These are phyloP conservation scores for Verticillium klebahnii DNA, from an alignment of 2,329 filamentous ascomycete species.

Conservation along the genomic window DNA sequence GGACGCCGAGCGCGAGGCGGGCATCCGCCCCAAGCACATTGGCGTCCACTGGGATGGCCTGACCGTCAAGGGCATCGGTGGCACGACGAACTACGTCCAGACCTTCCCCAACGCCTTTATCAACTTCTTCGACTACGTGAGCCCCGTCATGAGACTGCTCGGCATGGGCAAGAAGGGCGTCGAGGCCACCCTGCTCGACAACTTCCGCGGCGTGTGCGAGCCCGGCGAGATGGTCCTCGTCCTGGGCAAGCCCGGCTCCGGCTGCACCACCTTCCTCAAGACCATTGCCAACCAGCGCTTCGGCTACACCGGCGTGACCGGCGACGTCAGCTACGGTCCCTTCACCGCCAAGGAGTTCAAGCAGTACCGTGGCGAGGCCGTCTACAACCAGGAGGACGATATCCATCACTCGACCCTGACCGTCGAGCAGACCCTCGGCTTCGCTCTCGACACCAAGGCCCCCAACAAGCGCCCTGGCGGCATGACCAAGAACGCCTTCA, in stretches of 20 bases:
- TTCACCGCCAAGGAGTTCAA: conserved; percentile 69
- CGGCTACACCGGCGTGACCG: conserved; percentile 51
- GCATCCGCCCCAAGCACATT: conserved; percentile 76
- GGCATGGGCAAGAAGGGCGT: conserved; percentile 62
- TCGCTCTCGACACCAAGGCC: conserved; percentile 80
- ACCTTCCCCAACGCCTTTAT: conserved; percentile 77
- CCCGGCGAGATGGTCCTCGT: conserved; percentile 89
- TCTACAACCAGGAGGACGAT: conserved; percentile 86
- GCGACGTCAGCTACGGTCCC: conserved; percentile 73
- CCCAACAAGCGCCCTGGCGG: conserved; percentile 75
- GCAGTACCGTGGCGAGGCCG: conserved; percentile 73
- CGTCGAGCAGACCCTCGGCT: conserved; percentile 80
- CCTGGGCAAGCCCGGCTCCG: conserved; percentile 69
- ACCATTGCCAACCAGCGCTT: conserved; percentile 61
- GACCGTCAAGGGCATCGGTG: conserved; percentile 71
- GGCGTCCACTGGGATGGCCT: conserved; percentile 76
- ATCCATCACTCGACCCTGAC: conserved; percentile 81
- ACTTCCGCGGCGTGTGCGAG: conserved; percentile 65
- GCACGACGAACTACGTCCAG: conserved; percentile 64
- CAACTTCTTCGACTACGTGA: conserved; percentile 70
- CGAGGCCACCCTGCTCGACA: conserved; percentile 69
- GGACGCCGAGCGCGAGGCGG: conserved; percentile 67
- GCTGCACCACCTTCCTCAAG: conserved; percentile 67
- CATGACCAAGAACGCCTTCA: conserved; percentile 69
- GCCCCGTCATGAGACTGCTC: conserved; percentile 58